Conservation (phyloP, 208 protist species). For the Trypanosoma avium region DNA sequence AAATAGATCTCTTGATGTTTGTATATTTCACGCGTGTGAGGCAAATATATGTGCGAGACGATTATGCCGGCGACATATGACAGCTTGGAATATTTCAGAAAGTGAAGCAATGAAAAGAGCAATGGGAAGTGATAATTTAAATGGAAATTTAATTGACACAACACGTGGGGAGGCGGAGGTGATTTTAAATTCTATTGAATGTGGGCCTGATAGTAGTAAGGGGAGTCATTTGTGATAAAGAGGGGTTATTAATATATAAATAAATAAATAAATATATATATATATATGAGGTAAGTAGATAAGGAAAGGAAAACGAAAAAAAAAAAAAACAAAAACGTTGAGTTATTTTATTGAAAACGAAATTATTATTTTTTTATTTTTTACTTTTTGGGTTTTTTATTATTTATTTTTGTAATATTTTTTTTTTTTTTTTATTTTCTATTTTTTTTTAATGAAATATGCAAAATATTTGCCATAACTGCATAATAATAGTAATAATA, state of each 20-base stretch:
- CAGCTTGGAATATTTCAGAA: slow-evolving; percentile 53
- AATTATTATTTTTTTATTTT: slow-evolving; percentile 13
- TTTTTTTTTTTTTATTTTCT: slow-evolving; percentile 5
- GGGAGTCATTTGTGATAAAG: not conserved
- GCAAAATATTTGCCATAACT: slow-evolving; percentile 1
- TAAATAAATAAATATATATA: slow-evolving; percentile 9
- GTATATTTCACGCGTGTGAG: slow-evolving; percentile 54
- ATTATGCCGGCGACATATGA: slow-evolving; percentile 68
- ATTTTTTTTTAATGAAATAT: not conserved
- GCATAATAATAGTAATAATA: no score
- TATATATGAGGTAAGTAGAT: not conserved
- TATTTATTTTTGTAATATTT: not conserved
- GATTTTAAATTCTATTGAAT: slow-evolving; percentile 55
- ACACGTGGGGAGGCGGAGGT: slow-evolving; percentile 49
- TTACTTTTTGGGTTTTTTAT: not conserved
- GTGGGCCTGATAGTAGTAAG: not conserved
- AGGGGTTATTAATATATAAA: not conserved
- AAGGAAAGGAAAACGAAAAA: not conserved
- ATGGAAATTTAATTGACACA: slow-evolving; percentile 71
- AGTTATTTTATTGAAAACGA: not conserved
- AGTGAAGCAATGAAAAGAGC: slow-evolving; percentile 60
- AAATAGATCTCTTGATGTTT: slow-evolving; percentile 50
- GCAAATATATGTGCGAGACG: slow-evolving; percentile 44
- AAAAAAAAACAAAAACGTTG: not conserved
- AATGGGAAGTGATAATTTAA: slow-evolving; percentile 59